A percentile compares a stretch with the other conserved stretches of the same genome.
Evolutionary conservation across 2,329 filamentous ascomycete species (phyloP).

Genomic region (Epichloe brachyelytri): DNA sequence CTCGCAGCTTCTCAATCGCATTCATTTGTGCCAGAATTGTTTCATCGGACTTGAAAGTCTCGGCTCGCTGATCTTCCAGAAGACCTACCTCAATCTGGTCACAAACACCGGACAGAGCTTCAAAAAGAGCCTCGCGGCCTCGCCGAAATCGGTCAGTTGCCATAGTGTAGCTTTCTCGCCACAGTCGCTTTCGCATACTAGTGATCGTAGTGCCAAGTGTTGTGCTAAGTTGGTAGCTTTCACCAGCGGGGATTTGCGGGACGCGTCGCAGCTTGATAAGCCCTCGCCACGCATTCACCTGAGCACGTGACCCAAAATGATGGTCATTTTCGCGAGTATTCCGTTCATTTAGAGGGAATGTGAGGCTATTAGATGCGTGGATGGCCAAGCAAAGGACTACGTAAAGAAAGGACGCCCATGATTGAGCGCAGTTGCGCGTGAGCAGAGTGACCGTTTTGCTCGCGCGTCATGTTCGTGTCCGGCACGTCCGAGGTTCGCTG

Average conservation of each 20-base stretch:
- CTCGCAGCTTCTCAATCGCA: constrained; percentile 23
- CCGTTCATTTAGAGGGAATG: neutral
- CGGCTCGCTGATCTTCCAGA: neutral
- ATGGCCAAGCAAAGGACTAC: neutral
- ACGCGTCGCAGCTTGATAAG: neutral
- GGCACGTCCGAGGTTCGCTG: neutral
- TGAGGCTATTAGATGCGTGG: neutral
- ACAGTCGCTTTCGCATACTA: neutral
- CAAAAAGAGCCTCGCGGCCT: constrained; percentile 26
- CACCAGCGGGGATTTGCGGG: neutral
- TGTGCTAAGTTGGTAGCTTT: neutral
- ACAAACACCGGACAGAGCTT: constrained; percentile 27
- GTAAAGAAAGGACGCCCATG: no score
- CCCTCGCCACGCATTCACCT: neutral
- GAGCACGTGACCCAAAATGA: neutral
- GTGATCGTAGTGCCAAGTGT: neutral
- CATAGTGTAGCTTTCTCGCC: constrained; percentile 16
- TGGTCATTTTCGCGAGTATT: neutral
- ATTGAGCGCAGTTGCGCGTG: neutral
- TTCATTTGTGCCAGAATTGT: constrained; percentile 4
- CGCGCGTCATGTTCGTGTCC: neutral
- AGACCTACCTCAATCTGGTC: constrained; percentile 19
- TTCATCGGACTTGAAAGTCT: neutral
- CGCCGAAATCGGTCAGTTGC: constrained; percentile 23
- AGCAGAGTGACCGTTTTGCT: neutral